Conservation (phyloP, 768 basidiomycete genomes). For the Rhizopogon vinicolor region DNA sequence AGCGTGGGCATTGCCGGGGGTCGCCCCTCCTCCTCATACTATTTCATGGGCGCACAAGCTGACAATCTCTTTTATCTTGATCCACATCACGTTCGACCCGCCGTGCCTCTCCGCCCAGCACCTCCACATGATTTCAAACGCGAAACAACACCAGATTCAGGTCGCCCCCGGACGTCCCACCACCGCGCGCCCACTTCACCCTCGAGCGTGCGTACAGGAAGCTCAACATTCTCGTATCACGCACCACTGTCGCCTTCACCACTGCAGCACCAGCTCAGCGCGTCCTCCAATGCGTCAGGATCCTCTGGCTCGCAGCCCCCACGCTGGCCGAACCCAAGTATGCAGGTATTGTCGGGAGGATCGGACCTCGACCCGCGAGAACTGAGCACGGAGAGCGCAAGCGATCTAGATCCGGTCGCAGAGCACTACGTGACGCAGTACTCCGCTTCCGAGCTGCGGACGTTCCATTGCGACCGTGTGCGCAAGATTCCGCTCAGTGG, state of each 20-base stretch:
- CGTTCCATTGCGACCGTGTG: slow-evolving; percentile 96
- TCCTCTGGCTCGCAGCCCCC: slow-evolving; percentile 25
- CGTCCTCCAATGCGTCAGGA: slow-evolving; percentile 25
- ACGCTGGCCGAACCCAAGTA: slow-evolving; percentile 24
- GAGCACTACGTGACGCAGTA: slow-evolving; percentile 75
- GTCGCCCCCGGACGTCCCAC: slow-evolving; percentile 20
- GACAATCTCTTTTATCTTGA: slow-evolving; percentile 84
- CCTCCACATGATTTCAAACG: slow-evolving; percentile 28
- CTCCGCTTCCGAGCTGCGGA: slow-evolving; percentile 63
- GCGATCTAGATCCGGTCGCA: slow-evolving; percentile 41
- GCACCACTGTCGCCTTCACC: slow-evolving; percentile 60
- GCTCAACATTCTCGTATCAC: slow-evolving; percentile 50
- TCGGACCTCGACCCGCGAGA: slow-evolving; percentile 36
- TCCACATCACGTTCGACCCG: slow-evolving; percentile 73
- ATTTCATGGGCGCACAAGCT: slow-evolving; percentile 92
- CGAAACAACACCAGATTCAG: slow-evolving; percentile 26
- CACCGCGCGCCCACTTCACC: slow-evolving; percentile 42
- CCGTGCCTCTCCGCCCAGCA: slow-evolving; percentile 63
- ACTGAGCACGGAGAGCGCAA: slow-evolving; percentile 23
- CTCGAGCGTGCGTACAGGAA: slow-evolving; percentile 47
- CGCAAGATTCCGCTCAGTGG: slow-evolving; percentile 91
- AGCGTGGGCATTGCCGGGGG: slow-evolving; percentile 96
- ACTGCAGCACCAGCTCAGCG: slow-evolving; percentile 58
- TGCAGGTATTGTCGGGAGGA: slow-evolving; percentile 15
- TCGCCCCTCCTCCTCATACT: slow-evolving; percentile 94